These are phyloP conservation scores for Pelargonium citronellum DNA, from an alignment of 441 rosid species.

Conservation along the genomic window DNA sequence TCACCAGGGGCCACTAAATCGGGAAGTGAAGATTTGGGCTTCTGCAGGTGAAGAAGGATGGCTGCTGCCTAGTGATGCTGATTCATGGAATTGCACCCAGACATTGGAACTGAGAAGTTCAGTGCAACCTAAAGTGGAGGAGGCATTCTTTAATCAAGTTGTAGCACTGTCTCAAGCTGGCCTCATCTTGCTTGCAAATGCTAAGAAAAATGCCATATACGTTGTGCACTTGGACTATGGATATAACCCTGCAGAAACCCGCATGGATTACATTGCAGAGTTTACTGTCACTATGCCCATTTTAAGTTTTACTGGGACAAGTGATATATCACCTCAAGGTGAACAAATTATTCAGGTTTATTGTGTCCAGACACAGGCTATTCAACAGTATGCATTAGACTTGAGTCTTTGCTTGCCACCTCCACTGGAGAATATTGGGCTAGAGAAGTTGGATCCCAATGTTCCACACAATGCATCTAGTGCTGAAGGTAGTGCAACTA, in stretches of 20 bases:
- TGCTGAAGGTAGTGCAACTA: slow-evolving; percentile 28
- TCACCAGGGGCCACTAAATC: slow-evolving; percentile 72
- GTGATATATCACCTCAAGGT: slow-evolving; percentile 46
- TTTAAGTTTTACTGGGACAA: slow-evolving; percentile 73
- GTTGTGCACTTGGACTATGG: slow-evolving; percentile 82
- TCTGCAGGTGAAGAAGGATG: slow-evolving; percentile 77
- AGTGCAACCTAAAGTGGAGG: slow-evolving; percentile 45
- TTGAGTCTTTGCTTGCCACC: slow-evolving; percentile 73
- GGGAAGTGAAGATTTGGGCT: slow-evolving; percentile 82
- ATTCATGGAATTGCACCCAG: slow-evolving; percentile 75
- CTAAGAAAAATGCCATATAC: slow-evolving; percentile 83
- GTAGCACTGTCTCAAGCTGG: slow-evolving; percentile 63
- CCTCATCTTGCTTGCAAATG: slow-evolving; percentile 74
- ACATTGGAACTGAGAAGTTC: slow-evolving; percentile 75
- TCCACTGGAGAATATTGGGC: slow-evolving; percentile 43
- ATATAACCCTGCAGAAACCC: slow-evolving; percentile 55
- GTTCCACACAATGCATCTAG: slow-evolving; percentile 34
- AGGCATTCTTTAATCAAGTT: slow-evolving; percentile 81
- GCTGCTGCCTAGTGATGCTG: slow-evolving; percentile 64
- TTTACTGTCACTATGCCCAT: slow-evolving; percentile 90
- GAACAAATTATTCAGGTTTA: slow-evolving; percentile 65
- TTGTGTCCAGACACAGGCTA: slow-evolving; percentile 88
- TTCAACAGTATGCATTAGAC: slow-evolving; percentile 87
- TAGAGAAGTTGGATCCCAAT: slow-evolving; percentile 53
- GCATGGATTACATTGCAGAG: slow-evolving; percentile 81